phyloP scores from a whole-genome alignment of 768 basidiomycete species.

The Leccinum pellstonianum region DNA sequence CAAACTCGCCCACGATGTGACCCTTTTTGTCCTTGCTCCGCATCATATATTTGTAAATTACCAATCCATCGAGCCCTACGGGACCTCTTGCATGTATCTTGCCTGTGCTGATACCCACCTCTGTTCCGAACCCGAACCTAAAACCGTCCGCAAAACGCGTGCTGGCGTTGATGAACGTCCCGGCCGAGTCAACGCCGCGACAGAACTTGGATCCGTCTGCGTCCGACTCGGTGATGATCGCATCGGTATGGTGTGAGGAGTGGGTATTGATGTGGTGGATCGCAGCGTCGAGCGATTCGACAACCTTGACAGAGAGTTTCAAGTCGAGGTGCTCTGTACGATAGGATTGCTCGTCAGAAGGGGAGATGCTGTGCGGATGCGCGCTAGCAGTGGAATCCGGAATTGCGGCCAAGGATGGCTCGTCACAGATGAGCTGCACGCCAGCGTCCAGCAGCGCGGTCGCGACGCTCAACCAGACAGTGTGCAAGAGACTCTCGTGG shows the following conservation, averaged over 20 bases:
- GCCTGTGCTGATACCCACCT: conserved; percentile 96
- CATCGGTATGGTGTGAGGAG: conserved; percentile 94
- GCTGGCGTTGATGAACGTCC: conserved; percentile 92
- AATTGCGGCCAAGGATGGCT: conserved; percentile 57
- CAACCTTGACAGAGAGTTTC: conserved; percentile 74
- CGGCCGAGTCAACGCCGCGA: conserved; percentile 86
- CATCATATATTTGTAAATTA: conserved; percentile 96
- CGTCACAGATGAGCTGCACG: conserved; percentile 82
- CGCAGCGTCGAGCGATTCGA: conserved; percentile 70
- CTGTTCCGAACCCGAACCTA: conserved; percentile 94
- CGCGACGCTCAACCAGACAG: conserved; percentile 82
- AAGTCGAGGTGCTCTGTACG: conserved; percentile 86
- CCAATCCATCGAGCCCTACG: conserved; percentile 89
- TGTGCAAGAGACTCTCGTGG: conserved; percentile 67
- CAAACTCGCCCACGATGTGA: conserved; percentile 88
- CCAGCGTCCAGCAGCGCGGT: conserved; percentile 61
- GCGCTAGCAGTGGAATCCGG: conserved; percentile 33
- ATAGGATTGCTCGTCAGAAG: conserved; percentile 66
- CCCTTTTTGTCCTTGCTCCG: conserved; percentile 70
- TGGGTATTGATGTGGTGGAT: conserved; percentile 90
- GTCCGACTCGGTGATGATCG: conserved; percentile 80
- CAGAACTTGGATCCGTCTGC: conserved; percentile 73
- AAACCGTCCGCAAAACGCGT: conserved; percentile 97
- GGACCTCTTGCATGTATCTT: conserved; percentile 96
- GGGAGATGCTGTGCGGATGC: conserved; percentile 48